Conservation (phyloP, 768 basidiomycete genomes). For the Tylopilus rubrobrunneus region DNA sequence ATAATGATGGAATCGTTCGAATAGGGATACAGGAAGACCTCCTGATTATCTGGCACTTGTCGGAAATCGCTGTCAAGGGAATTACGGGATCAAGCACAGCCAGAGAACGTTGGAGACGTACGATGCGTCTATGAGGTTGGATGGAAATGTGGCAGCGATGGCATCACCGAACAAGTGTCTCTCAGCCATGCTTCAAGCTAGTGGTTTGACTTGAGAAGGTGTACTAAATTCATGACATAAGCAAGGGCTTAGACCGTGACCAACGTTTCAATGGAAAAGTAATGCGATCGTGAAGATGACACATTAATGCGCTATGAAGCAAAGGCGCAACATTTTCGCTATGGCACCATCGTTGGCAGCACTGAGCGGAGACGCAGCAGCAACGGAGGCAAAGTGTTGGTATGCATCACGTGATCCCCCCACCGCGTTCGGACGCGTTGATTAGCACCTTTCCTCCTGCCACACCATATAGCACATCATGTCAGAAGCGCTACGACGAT, state of each 20-base stretch:
- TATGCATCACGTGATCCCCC: constrained; percentile 18
- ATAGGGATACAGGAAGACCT: constrained; percentile 77
- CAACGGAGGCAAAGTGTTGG: too few species aligned
- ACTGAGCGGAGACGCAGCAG: too few species aligned
- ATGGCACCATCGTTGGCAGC: too few species aligned
- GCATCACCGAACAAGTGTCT: constrained; percentile 78
- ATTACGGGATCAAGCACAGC: neutral
- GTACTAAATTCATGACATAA: neutral
- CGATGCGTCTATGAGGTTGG: constrained; percentile 78
- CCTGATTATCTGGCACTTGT: constrained; percentile 92
- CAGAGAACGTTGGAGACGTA: constrained; percentile 39
- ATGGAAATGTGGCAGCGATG: constrained; percentile 59
- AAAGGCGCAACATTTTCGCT: too few species aligned
- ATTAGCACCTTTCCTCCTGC: neutral
- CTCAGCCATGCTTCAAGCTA: constrained; percentile 12
- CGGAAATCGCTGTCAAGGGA: constrained; percentile 50
- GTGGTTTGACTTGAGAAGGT: too few species aligned
- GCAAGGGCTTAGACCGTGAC: too few species aligned
- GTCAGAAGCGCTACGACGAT: constrained; percentile 53
- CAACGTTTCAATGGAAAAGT: too few species aligned
- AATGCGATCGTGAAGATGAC: too few species aligned
- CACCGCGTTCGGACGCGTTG: neutral
- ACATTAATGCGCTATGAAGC: too few species aligned
- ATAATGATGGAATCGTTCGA: constrained; percentile 74
- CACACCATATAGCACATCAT: constrained; percentile 12